Percentiles rank a stretch among this genome's conserved stretches.
Evolutionary conservation across 129 eudicot species (phyloP).

Genomic region (Smallanthus sonchifolius): DNA sequence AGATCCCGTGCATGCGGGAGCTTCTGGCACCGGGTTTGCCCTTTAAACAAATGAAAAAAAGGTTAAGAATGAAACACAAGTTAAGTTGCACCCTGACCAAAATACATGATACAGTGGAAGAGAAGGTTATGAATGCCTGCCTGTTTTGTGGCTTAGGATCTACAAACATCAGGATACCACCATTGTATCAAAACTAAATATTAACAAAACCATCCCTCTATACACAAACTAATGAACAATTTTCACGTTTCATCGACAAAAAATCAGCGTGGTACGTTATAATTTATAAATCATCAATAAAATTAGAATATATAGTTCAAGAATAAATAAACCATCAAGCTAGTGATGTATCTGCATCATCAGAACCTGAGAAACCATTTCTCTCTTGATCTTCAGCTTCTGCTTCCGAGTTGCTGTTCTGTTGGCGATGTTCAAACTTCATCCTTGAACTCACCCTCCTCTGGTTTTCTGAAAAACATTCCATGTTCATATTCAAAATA

Average conservation of each 20-base stretch:
- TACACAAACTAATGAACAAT: slow-evolving; percentile 12
- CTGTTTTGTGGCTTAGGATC: not conserved
- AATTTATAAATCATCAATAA: not conserved
- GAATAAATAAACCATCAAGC: slow-evolving; percentile 29
- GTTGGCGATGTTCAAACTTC: slow-evolving; percentile 38
- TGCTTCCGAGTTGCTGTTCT: slow-evolving; percentile 38
- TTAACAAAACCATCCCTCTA: slow-evolving; percentile 1
- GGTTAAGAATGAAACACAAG: no score
- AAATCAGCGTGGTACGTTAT: not conserved
- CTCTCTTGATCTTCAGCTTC: slow-evolving; percentile 55
- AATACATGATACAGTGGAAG: not conserved
- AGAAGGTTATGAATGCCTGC: not conserved
- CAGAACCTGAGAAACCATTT: slow-evolving; percentile 61
- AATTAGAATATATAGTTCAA: not conserved
- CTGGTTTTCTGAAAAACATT: slow-evolving; percentile 41
- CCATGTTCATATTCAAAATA: not conserved
- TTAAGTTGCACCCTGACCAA: not conserved
- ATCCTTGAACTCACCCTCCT: slow-evolving; percentile 49
- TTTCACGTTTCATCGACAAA: slow-evolving; percentile 12
- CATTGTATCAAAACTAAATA: slow-evolving; percentile 3
- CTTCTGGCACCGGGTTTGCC: no score
- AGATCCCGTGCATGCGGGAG: no score
- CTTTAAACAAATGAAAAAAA: no score
- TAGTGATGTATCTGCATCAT: slow-evolving; percentile 34
- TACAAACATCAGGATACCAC: not conserved